Percentiles rank a stretch among this genome's conserved stretches.
phyloP scores from a whole-genome alignment of 352 stramenopile genomes.

The Aphanomyces invadans region DNA sequence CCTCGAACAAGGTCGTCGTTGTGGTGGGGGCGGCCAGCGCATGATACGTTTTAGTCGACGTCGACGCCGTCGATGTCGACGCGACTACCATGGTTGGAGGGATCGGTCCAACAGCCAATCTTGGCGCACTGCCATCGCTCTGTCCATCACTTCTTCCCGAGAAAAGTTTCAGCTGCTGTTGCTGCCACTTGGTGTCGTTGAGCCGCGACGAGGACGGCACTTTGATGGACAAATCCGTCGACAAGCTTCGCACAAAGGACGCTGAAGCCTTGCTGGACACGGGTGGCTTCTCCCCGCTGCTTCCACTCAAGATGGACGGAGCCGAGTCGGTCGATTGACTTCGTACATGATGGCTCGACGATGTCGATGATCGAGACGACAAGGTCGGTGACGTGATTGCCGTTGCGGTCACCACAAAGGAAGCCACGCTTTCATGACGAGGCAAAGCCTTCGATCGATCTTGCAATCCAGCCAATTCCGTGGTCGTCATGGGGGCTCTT shows the following conservation, averaged over 20 bases:
- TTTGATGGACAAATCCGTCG: background rate
- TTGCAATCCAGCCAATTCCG: too few relatives aligned
- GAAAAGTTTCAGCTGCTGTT: background rate
- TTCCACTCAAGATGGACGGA: background rate
- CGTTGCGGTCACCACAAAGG: too few relatives aligned
- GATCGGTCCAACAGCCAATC: background rate
- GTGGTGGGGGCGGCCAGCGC: constrained; percentile 4
- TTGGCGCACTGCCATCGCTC: too few relatives aligned
- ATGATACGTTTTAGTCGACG: constrained; percentile 13
- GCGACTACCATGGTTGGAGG: background rate
- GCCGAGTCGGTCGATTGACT: constrained; percentile 5
- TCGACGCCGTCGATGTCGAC: background rate
- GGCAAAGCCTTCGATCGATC: too few relatives aligned
- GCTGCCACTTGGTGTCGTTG: background rate
- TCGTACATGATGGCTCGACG: background rate
- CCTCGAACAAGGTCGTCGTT: background rate
- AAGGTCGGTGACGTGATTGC: background rate
- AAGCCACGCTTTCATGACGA: too few relatives aligned
- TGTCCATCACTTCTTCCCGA: too few relatives aligned
- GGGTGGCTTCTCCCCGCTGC: background rate
- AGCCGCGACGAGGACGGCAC: background rate
- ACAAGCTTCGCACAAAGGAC: background rate
- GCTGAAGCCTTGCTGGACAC: background rate
- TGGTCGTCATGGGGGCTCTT: too few relatives aligned
- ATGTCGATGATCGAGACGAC: background rate